A percentile compares a stretch with the other conserved stretches of the same genome.
Conservation (phyloP, 2,329 filamentous ascomycete genomes). For the Neonectria faginata region DNA sequence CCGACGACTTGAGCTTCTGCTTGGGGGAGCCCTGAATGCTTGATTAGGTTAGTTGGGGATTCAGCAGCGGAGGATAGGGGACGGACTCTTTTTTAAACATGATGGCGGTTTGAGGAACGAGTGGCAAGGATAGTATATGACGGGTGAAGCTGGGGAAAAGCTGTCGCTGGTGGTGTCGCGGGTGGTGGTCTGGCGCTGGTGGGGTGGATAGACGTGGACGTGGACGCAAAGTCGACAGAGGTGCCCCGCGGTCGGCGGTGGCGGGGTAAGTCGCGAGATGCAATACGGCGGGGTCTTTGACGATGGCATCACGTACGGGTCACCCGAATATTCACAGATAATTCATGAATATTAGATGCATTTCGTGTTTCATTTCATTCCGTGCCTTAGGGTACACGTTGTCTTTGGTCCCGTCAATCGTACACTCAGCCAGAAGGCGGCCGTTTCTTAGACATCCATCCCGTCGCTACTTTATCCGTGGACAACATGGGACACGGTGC, state of each 20-base stretch:
- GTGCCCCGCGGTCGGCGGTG: constrained; percentile 44
- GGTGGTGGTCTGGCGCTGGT: constrained; percentile 30
- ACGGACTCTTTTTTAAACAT: constrained; percentile 97
- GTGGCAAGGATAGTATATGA: background rate
- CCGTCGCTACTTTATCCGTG: constrained; percentile 57
- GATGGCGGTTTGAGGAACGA: constrained; percentile 49
- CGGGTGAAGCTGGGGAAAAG: background rate
- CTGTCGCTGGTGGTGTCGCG: constrained; percentile 15
- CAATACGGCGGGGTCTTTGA: constrained; percentile 37
- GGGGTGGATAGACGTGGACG: constrained; percentile 34
- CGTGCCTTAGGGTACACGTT: background rate
- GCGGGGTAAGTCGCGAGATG: constrained; percentile 48
- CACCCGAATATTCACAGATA: background rate
- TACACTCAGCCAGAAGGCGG: constrained; percentile 17
- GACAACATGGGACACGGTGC: constrained; percentile 69
- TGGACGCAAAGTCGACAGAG: constrained; percentile 34
- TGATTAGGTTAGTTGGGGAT: constrained; percentile 35
- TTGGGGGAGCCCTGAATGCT: constrained; percentile 79
- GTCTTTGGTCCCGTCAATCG: constrained; percentile 30
- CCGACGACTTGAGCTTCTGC: constrained; percentile 97
- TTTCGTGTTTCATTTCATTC: constrained; percentile 1
- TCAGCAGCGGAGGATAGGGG: background rate
- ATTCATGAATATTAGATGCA: background rate
- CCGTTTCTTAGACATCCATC: constrained; percentile 2
- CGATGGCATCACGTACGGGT: constrained; percentile 12